A percentile compares a stretch with the other conserved stretches of the same genome.
Evolutionary conservation across 1,284 basidiomycete species (phyloP).

Genomic region (Golubevia pallescens): DNA sequence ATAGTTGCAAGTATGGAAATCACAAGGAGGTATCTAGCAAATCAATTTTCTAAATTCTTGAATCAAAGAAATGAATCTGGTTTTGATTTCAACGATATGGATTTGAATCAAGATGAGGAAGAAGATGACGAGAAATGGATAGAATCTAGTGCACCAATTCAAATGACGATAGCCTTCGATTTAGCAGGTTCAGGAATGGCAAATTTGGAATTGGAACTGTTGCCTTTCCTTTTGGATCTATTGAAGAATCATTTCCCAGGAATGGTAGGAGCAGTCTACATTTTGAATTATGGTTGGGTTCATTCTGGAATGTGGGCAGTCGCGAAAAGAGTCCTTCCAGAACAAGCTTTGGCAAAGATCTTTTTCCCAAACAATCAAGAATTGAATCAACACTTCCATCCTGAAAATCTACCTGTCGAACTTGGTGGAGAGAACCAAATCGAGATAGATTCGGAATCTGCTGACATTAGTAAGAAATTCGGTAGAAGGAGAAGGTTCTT

Average conservation of each 20-base stretch:
- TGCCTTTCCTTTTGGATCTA: slow-evolving; percentile 56
- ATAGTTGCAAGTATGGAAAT: slow-evolving; percentile 59
- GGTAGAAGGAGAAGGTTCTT: too few species aligned
- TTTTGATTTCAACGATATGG: slow-evolving; percentile 6
- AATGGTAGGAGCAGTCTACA: slow-evolving; percentile 69
- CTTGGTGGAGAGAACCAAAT: slow-evolving; percentile 55
- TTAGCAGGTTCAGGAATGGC: slow-evolving; percentile 40
- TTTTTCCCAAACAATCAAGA: slow-evolving; percentile 75
- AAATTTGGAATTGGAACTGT: slow-evolving; percentile 56
- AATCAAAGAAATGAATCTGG: slow-evolving; percentile 12
- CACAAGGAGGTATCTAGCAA: slow-evolving; percentile 41
- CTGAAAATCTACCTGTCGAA: slow-evolving; percentile 67
- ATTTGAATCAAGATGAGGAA: slow-evolving; percentile 1
- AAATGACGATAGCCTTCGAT: slow-evolving; percentile 46
- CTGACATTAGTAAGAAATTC: too few species aligned
- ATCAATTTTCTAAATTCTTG: not conserved
- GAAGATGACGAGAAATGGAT: not conserved
- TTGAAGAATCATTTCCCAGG: slow-evolving; percentile 60
- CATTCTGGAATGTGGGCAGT: slow-evolving; percentile 79
- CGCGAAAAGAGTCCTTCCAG: slow-evolving; percentile 76
- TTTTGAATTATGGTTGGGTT: slow-evolving; percentile 82
- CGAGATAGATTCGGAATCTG: too few species aligned
- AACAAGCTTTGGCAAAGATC: slow-evolving; percentile 73
- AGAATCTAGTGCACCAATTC: slow-evolving; percentile 18
- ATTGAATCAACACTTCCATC: slow-evolving; percentile 71